Evolutionary conservation across 2,329 filamentous ascomycete genomes (phyloP).

Genomic region (Orbilia brochopaga): DNA sequence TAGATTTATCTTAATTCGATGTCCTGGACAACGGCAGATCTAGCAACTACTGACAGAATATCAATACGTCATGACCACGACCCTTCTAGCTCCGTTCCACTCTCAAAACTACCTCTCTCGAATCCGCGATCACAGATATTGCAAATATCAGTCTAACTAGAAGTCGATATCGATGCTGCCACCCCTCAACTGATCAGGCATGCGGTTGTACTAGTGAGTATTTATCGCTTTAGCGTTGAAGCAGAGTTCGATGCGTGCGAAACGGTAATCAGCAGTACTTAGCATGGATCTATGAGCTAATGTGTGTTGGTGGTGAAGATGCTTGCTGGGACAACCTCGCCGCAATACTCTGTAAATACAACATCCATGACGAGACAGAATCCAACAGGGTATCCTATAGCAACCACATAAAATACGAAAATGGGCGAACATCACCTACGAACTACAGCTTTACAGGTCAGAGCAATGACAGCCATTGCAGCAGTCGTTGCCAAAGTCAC

Average conservation of each 20-base stretch:
- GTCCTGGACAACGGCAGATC: background rate
- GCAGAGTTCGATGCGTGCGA: too few relatives aligned
- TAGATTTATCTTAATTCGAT: too few relatives aligned
- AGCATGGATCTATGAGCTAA: too few relatives aligned
- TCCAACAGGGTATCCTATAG: background rate
- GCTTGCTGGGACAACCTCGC: slow-evolving; percentile 22
- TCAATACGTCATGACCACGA: too few relatives aligned
- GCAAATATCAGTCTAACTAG: slow-evolving; percentile 3
- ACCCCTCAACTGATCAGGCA: background rate
- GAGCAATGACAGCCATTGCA: slow-evolving; percentile 21
- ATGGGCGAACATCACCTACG: background rate
- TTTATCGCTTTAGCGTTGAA: too few relatives aligned
- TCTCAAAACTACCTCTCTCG: slow-evolving; percentile 2
- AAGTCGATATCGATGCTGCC: slow-evolving; percentile 29
- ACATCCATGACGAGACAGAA: slow-evolving; percentile 17
- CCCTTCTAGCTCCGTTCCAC: slow-evolving; percentile 18
- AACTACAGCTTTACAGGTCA: slow-evolving; percentile 30
- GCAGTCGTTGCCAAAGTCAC: slow-evolving; percentile 20
- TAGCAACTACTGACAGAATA: background rate
- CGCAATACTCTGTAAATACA: slow-evolving; percentile 34
- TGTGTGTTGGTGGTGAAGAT: background rate
- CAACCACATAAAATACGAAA: slow-evolving; percentile 7
- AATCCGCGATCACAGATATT: slow-evolving; percentile 13
- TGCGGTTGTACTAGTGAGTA: slow-evolving; percentile 38
- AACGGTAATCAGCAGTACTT: too few relatives aligned